Conservation (phyloP, 306 rosid species). For the Cucurbita argyrosperma region DNA sequence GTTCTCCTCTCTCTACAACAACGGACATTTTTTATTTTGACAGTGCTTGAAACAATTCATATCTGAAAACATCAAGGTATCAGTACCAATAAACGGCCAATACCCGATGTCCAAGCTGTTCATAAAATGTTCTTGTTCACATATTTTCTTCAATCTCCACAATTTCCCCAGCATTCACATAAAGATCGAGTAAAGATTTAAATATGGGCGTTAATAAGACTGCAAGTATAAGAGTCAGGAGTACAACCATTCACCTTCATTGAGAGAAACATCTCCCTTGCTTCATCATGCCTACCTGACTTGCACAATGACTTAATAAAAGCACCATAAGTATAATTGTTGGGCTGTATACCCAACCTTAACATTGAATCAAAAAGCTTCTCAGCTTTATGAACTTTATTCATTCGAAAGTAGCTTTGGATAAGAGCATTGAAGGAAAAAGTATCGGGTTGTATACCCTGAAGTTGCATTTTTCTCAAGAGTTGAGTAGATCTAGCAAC, state of each 20-base stretch:
- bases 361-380: conserved; percentile 41
- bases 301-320: conserved; percentile 41
- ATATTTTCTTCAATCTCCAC: conserved; percentile 28
- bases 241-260: conserved; percentile 48
- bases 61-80: neutral
- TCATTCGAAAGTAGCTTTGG: conserved; percentile 37
- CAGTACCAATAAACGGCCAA: neutral
- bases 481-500: conserved; percentile 35
- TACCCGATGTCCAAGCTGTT: neutral
- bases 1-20: neutral
- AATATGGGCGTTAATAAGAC: conserved; percentile 26
- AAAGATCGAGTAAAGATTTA: conserved; percentile 5
- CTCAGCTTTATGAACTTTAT: conserved; percentile 52
- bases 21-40: neutral
- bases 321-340: conserved; percentile 43
- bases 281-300: conserved; percentile 48
- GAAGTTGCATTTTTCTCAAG: conserved; percentile 45
- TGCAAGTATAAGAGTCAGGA: conserved; percentile 48
- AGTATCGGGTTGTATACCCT: conserved; percentile 55
- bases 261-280: conserved; percentile 49
- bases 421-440: conserved; percentile 58
- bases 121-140: neutral
- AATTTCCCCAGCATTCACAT: conserved; percentile 35
- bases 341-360: conserved; percentile 47
- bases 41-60: neutral